Evolutionary conservation across 306 rosid genomes (phyloP).

Genomic region (Begonia fuchsioides): DNA sequence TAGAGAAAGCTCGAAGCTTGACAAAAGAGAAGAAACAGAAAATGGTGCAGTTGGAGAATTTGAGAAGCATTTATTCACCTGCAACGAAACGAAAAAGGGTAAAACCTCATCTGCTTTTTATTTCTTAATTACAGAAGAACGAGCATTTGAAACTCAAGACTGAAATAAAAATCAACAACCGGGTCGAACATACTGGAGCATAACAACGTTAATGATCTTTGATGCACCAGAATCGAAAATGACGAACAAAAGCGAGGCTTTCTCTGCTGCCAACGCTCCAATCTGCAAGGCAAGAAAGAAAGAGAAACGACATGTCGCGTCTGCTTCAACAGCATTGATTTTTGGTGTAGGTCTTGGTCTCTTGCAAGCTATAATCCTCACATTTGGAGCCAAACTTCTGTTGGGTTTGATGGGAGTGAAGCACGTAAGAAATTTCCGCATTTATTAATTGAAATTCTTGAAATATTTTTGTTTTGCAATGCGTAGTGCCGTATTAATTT

Average conservation of each 20-base stretch:
- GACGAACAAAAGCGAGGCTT: not conserved
- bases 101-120: too few relatives aligned
- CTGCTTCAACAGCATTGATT: slow-evolving; percentile 87
- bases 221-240: too few relatives aligned
- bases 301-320: slow-evolving; percentile 49
- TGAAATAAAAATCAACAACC: too few relatives aligned
- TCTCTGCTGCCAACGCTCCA: slow-evolving; percentile 7
- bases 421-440: slow-evolving; percentile 28
- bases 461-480: too few relatives aligned
- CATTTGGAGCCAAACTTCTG: slow-evolving; percentile 51
- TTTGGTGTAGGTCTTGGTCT: slow-evolving; percentile 74
- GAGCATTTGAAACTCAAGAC: too few relatives aligned
- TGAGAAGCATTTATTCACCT: slow-evolving; percentile 1
- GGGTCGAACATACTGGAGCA: too few relatives aligned
- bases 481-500: not conserved
- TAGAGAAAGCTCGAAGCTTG: too few relatives aligned
- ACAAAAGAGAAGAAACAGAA: not conserved
- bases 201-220: too few relatives aligned
- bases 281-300: slow-evolving; percentile 18
- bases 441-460: not conserved
- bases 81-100: not conserved
- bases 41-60: slow-evolving; percentile 14
- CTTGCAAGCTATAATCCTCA: slow-evolving; percentile 54
- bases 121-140: too few relatives aligned
- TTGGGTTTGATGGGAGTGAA: slow-evolving; percentile 76